Percentiles rank a stretch among this genome's conserved stretches.
phyloP scores from a whole-genome alignment of 495 filamentous ascomycete genomes.

The Hyphodiscus hymeniophilus region DNA sequence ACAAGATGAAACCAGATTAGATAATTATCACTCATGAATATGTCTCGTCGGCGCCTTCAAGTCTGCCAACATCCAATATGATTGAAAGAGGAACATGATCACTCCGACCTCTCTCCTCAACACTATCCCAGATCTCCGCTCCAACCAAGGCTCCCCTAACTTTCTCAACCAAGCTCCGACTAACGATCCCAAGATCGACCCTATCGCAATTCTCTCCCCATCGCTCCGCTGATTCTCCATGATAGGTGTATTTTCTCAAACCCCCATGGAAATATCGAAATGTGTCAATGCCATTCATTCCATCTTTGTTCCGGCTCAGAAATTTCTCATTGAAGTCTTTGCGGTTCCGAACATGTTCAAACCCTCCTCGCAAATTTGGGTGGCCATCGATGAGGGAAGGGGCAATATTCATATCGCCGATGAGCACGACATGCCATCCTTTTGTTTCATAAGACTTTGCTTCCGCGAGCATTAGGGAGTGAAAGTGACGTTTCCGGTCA shows the following conservation, averaged over 20 bases:
- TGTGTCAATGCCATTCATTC: constrained; percentile 3
- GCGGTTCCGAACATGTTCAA: constrained; percentile 39
- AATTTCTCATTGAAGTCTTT: constrained; percentile 41
- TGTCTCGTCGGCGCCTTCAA: neutral
- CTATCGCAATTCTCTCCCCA: constrained; percentile 11
- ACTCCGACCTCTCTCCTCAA: constrained; percentile 13
- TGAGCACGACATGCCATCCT: constrained; percentile 34
- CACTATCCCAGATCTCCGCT: constrained; percentile 12
- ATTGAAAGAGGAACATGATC: constrained; percentile 12
- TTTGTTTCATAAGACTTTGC: constrained; percentile 27
- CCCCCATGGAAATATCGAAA: constrained; percentile 2
- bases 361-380: constrained; percentile 32
- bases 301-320: constrained; percentile 25
- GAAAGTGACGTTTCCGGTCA: constrained; percentile 39
- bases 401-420: constrained; percentile 44
- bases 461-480: constrained; percentile 32
- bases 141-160: neutral
- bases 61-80: constrained; percentile 2
- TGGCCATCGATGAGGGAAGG: constrained; percentile 31
- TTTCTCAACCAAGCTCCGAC: neutral
- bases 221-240: constrained; percentile 1
- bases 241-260: constrained; percentile 5
- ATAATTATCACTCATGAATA: too few species aligned
- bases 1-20: too few species aligned
- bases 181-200: constrained; percentile 9